Evolutionary conservation across 768 basidiomycete species (phyloP).

Genomic region (Pleurotus tuber-regium): DNA sequence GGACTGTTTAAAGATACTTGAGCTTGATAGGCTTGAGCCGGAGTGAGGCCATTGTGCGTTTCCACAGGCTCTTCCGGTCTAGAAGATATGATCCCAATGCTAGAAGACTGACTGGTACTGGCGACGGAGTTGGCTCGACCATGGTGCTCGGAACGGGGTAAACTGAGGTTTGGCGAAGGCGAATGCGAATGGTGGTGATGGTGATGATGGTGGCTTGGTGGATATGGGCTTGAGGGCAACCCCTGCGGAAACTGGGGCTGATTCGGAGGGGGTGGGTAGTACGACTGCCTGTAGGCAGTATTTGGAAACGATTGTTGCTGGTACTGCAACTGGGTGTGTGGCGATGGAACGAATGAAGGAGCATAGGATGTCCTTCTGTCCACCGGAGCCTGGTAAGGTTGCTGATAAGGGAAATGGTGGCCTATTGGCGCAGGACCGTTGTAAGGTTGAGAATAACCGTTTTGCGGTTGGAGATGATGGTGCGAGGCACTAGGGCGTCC

Average conservation of each 20-base stretch:
- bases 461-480: conserved; percentile 35
- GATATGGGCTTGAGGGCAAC: conserved; percentile 12
- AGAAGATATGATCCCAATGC: conserved; percentile 39
- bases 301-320: conserved; percentile 10
- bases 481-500: conserved; percentile 65
- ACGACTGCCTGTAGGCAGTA: conserved; percentile 34
- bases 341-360: conserved; percentile 33
- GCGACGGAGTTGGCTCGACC: conserved; percentile 51
- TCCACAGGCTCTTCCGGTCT: conserved; percentile 51
- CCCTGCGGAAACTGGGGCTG: conserved; percentile 15
- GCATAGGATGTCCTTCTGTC: conserved; percentile 49
- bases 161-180: conserved; percentile 37
- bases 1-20: conserved; percentile 59
- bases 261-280: conserved; percentile 30
- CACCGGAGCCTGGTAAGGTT: conserved; percentile 34
- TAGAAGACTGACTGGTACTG: conserved; percentile 35
- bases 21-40: conserved; percentile 80
- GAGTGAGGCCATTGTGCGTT: conserved; percentile 57
- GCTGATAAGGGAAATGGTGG: conserved; percentile 32
- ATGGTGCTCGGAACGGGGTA: conserved; percentile 16
- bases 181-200: conserved; percentile 19
- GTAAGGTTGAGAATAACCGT: conserved; percentile 22
- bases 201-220: conserved; percentile 22
- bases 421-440: conserved; percentile 23
- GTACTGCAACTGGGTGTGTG: conserved; percentile 18